Base-by-base conservation (phyloP, 441 rosid species). In the Breynia disticha region DNA sequence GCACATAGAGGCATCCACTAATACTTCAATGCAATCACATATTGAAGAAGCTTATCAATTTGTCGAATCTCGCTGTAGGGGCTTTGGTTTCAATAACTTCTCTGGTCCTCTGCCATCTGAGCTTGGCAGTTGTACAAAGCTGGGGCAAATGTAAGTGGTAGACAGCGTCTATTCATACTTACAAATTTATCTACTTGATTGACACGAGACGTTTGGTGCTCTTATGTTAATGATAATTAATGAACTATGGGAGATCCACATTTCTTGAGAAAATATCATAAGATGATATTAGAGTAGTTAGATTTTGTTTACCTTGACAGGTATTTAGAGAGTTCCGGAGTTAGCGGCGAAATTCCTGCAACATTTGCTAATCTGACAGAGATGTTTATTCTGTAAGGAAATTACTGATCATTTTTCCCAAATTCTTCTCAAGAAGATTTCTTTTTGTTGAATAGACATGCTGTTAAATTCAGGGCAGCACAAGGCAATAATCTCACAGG, bases 71-170 rank as follows among this genome's bases (percentile, higher is more conserved):
- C 58, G 12, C 24, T 56, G 45, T 62, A 87, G 94, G 49, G 67
- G 54, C 3, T 57, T 87, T 57, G 78, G 71, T 42, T 37, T 78
- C 48, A 87, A 87, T 67, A 82, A 71, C 62, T 87, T 87, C 72
- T 64, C 80, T 10, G 90, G 94, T 58, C 54, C 79, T 53, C 56
- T 87, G 38, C 96, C 86, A 12, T 59, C 79, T 28, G 83, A 70
- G 72, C 77, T 82, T 60, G 94, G 94, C 10, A 73, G 67, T 47
- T 76, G 79, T 41, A 54, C 50, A 12, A 75, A 46, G 49, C 67
- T 87, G 32, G 48, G 67, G 55, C 72, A 82, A 66, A 57, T 85
- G 94, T 82, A 77, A 72, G 80, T 68, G 58, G 32, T n/a, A n/a
- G n/a, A n/a, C 32, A 24, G 45, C 51, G 7, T 24, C 32, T 24